Conservation (phyloP, 208 protist species). For the Endotrypanum monterogeii region DNA sequence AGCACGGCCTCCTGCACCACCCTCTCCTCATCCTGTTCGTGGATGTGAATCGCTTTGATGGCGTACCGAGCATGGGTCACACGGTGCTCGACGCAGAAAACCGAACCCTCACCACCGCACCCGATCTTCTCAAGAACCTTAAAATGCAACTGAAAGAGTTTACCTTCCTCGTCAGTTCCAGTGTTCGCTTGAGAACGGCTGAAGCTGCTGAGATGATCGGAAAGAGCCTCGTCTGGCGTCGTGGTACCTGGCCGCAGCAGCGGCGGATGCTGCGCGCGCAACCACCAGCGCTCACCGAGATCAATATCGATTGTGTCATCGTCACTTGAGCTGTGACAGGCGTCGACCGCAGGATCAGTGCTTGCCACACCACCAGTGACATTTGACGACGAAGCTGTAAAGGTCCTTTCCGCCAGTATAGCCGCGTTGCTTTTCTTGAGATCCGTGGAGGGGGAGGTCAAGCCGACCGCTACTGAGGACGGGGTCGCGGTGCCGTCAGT, state of each 20-base stretch:
- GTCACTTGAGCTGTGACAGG: conserved; percentile 8
- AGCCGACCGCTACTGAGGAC: neutral
- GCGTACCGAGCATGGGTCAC: conserved; percentile 71
- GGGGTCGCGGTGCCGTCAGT: neutral
- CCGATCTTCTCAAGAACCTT: conserved; percentile 72
- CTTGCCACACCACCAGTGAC: neutral
- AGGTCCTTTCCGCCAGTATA: neutral
- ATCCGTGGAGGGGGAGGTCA: neutral
- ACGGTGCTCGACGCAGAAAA: conserved; percentile 83
- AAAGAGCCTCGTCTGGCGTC: conserved; percentile 21
- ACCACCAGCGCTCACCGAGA: conserved; percentile 36
- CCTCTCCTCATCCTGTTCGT: conserved; percentile 56
- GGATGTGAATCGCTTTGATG: conserved; percentile 80
- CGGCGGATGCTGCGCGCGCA: conserved; percentile 19
- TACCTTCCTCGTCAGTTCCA: conserved; percentile 31
- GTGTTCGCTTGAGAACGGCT: conserved; percentile 13
- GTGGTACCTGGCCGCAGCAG: conserved; percentile 11
- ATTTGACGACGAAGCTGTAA: neutral
- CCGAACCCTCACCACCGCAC: conserved; percentile 69
- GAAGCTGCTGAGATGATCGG: conserved; percentile 18
- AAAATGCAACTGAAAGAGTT: conserved; percentile 82
- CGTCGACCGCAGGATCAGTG: neutral
- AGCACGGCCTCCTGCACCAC: conserved; percentile 77
- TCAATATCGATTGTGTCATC: conserved; percentile 33
- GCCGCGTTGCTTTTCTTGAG: neutral